These are phyloP conservation scores for Didymella segeticola DNA, from an alignment of 2,329 filamentous ascomycete species.

Conservation along the genomic window DNA sequence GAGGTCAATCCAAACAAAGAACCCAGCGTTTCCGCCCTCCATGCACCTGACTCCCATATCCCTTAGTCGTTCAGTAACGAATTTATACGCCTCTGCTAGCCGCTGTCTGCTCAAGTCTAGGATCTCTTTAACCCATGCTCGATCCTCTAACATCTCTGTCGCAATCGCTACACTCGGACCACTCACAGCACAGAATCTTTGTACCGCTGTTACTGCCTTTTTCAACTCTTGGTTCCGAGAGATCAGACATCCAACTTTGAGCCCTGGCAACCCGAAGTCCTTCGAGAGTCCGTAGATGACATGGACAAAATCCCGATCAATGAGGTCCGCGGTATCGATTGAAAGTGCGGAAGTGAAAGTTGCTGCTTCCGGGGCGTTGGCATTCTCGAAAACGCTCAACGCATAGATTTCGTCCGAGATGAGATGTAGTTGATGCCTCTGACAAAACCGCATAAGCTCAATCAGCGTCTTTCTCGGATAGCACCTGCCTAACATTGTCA, in stretches of 20 bases:
- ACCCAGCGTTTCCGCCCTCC: slow-evolving; percentile 60
- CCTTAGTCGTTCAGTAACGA: slow-evolving; percentile 31
- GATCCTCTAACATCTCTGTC: slow-evolving; percentile 28
- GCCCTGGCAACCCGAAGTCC: slow-evolving; percentile 63
- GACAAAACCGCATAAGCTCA: slow-evolving; percentile 57
- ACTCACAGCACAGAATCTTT: slow-evolving; percentile 41
- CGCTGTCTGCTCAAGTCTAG: not conserved
- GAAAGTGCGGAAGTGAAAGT: slow-evolving; percentile 33
- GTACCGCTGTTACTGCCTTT: slow-evolving; percentile 34
- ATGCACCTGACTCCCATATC: slow-evolving; percentile 56
- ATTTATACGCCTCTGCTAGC: not conserved
- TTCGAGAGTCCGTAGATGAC: slow-evolving; percentile 55
- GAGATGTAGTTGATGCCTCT: slow-evolving; percentile 59
- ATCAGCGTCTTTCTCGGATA: slow-evolving; percentile 50
- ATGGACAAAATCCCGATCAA: slow-evolving; percentile 60
- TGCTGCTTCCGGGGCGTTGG: slow-evolving; percentile 16
- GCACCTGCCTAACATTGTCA: slow-evolving; percentile 8
- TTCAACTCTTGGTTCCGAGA: slow-evolving; percentile 25
- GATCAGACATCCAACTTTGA: slow-evolving; percentile 29
- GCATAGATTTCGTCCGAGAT: slow-evolving; percentile 68
- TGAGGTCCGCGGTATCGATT: slow-evolving; percentile 44
- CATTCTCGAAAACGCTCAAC: slow-evolving; percentile 53
- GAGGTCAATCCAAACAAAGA: slow-evolving; percentile 64
- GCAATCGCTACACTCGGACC: slow-evolving; percentile 26
- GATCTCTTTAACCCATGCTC: slow-evolving; percentile 24